A percentile compares a stretch with the other conserved stretches of the same genome.
Conservation (phyloP, 2,329 filamentous ascomycete species). For the Colletotrichum lupini region DNA sequence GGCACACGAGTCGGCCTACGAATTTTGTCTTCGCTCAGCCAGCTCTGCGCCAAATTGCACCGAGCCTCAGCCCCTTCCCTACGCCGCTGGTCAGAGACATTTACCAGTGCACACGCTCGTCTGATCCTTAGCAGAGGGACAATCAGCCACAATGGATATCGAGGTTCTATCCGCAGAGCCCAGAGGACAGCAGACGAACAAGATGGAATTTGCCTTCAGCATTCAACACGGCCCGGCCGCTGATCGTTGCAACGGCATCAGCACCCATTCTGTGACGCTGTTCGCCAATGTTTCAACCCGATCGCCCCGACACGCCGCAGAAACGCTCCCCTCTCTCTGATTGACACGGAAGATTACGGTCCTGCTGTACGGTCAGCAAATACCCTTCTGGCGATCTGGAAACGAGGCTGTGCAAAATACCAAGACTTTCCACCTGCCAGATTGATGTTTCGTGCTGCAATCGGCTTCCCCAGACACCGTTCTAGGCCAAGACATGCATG, state of each 20-base stretch:
- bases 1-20: conserved; percentile 18
- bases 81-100: conserved; percentile 9
- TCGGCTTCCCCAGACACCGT: conserved; percentile 32
- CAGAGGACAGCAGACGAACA: neutral
- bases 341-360: neutral
- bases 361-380: conserved; percentile 14
- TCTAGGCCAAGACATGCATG: conserved; percentile 28
- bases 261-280: neutral
- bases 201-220: conserved; percentile 7
- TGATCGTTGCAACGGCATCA: neutral
- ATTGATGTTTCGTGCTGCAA: conserved; percentile 33
- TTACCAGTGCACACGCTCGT: conserved; percentile 12
- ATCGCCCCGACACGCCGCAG: conserved; percentile 9
- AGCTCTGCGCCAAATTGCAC: conserved; percentile 32
- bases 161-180: neutral
- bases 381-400: conserved; percentile 17
- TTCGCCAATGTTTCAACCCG: conserved; percentile 25
- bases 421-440: conserved; percentile 34
- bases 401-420: conserved; percentile 34
- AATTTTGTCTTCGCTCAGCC: conserved; percentile 27
- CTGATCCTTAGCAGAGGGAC: conserved; percentile 1
- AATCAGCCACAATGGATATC: conserved; percentile 16
- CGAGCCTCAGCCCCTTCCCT: conserved; percentile 28
- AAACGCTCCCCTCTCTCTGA: neutral
- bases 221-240: neutral